These are phyloP conservation scores for Drosera capensis DNA, from an alignment of 148 eudicot species.

Conservation along the genomic window DNA sequence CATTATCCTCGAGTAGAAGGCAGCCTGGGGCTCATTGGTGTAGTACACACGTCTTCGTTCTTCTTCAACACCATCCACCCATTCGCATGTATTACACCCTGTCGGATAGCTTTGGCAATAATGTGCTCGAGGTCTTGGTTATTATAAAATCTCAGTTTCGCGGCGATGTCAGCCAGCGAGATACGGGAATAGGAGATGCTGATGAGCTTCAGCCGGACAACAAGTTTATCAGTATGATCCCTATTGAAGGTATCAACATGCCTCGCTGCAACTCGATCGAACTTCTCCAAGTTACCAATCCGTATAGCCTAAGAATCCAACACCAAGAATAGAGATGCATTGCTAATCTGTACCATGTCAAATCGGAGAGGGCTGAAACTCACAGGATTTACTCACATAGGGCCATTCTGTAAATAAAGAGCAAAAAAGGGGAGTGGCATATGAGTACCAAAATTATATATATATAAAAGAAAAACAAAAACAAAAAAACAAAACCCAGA, in stretches of 20 bases:
- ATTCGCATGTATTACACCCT: constrained; percentile 78
- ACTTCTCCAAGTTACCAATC: constrained; percentile 84
- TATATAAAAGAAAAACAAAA: too few species aligned
- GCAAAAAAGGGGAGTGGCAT: too few species aligned
- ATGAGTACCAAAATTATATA: too few species aligned
- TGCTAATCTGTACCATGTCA: too few species aligned
- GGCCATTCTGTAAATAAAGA: too few species aligned
- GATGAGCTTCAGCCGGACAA: constrained; percentile 75
- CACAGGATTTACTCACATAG: too few species aligned
- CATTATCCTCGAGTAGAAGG: constrained; percentile 85
- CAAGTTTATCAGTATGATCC: constrained; percentile 70
- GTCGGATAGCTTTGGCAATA: too few species aligned
- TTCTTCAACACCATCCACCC: constrained; percentile 93
- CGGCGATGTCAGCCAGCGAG: constrained; percentile 76
- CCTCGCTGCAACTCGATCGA: constrained; percentile 54
- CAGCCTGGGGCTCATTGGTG: constrained; percentile 84
- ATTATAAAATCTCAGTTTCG: constrained; percentile 68
- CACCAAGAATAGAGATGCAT: too few species aligned
- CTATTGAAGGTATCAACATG: constrained; percentile 55
- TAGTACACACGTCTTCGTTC: constrained; percentile 94
- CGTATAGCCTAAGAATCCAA: constrained; percentile 69
- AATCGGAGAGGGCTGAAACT: too few species aligned
- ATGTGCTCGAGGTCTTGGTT: constrained; percentile 63
- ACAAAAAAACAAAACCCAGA: too few species aligned
- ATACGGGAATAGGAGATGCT: constrained; percentile 93